Evolutionary conservation across 257 asterid genomes (phyloP).

Genomic region (Nicotiana knightiana): DNA sequence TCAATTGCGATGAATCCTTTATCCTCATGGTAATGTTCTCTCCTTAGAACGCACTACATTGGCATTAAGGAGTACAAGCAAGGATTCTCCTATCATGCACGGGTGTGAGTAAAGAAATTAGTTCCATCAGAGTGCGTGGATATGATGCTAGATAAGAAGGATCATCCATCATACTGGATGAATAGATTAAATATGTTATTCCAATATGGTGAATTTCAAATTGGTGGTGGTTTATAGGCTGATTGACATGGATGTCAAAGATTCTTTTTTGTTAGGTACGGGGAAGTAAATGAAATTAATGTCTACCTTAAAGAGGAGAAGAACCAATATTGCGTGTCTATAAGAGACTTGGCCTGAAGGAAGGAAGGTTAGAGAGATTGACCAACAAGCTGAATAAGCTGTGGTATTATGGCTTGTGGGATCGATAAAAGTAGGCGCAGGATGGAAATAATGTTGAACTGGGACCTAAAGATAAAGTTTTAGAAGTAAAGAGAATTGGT

Average conservation of each 20-base stretch:
- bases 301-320: not conserved
- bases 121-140: not conserved
- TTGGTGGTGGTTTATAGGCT: not conserved
- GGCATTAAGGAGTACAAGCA: not conserved
- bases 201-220: not conserved
- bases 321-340: not conserved
- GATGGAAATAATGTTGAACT: not conserved
- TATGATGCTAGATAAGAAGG: not conserved
- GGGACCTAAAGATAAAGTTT: not conserved
- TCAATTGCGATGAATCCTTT: not conserved
- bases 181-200: not conserved
- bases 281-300: not conserved
- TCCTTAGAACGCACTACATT: not conserved
- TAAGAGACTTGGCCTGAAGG: not conserved
- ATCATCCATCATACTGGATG: not conserved
- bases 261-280: not conserved
- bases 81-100: not conserved
- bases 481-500: not conserved
- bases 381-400: not conserved
- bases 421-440: not conserved
- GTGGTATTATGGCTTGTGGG: not conserved
- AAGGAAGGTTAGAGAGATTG: not conserved
- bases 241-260: not conserved
- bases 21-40: not conserved
- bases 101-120: not conserved